phyloP scores from a whole-genome alignment of 148 eudicot genomes.

The Rhododendron ovatum region DNA sequence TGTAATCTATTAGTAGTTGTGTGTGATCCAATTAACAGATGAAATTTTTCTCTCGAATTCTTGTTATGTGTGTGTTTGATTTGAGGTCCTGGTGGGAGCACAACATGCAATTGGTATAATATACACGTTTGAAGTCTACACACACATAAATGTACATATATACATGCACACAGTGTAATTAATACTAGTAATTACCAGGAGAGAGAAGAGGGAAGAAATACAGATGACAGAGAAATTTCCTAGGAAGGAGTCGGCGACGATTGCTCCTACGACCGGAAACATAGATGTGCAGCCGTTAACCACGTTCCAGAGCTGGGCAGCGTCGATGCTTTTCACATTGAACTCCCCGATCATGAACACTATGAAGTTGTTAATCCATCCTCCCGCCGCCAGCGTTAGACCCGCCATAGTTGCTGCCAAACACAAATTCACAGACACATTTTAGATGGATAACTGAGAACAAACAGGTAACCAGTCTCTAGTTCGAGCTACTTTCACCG shows the following conservation, averaged over 20 bases:
- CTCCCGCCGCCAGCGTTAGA: slow-evolving; percentile 27
- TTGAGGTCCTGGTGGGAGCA: too few relatives aligned
- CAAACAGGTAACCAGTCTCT: too few relatives aligned
- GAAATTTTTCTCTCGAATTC: too few relatives aligned
- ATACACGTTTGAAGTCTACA: too few relatives aligned
- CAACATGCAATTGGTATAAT: too few relatives aligned
- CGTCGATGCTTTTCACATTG: slow-evolving; percentile 30
- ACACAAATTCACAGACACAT: background rate
- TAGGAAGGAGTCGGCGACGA: slow-evolving; percentile 42
- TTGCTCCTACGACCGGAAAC: slow-evolving; percentile 30
- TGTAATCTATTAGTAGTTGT: too few relatives aligned
- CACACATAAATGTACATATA: too few relatives aligned
- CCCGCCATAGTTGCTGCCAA: slow-evolving; percentile 30
- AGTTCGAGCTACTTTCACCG: too few relatives aligned
- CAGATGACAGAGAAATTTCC: slow-evolving; percentile 40
- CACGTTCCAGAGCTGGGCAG: slow-evolving; percentile 30
- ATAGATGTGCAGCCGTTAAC: slow-evolving; percentile 22
- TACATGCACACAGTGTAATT: too few relatives aligned
- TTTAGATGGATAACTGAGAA: background rate
- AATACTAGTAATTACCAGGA: slow-evolving; percentile 25
- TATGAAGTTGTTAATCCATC: slow-evolving; percentile 34
- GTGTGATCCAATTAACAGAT: too few relatives aligned
- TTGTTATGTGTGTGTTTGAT: too few relatives aligned
- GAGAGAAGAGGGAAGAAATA: slow-evolving; percentile 38
- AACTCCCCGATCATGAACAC: slow-evolving; percentile 32